These are phyloP conservation scores for Pseudogymnoascus sp. DNA, from an alignment of 2,329 filamentous ascomycete genomes.

Conservation along the genomic window DNA sequence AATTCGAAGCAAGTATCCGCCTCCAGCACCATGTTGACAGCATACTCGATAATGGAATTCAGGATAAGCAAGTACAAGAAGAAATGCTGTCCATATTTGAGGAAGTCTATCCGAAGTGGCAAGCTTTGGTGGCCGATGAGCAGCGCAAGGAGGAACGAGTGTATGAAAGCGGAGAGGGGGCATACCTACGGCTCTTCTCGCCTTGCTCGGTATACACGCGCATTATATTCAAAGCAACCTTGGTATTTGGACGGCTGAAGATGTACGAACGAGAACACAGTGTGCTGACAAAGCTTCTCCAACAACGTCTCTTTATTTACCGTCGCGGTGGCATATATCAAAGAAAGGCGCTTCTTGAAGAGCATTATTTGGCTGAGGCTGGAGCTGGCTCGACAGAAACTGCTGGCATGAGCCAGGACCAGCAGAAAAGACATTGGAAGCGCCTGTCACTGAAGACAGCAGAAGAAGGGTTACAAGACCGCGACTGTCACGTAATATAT, in stretches of 20 bases:
- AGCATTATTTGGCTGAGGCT: constrained; percentile 73
- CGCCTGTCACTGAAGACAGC: constrained; percentile 70
- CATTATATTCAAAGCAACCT: constrained; percentile 80
- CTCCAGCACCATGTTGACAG: constrained; percentile 75
- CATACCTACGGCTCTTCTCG: constrained; percentile 81
- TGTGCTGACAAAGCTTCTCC: constrained; percentile 66
- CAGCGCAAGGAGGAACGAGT: constrained; percentile 66
- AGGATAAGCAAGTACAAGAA: constrained; percentile 56
- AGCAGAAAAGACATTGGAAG: constrained; percentile 77
- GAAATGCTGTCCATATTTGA: constrained; percentile 66
- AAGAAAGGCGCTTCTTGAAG: constrained; percentile 85
- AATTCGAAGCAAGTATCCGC: constrained; percentile 81
- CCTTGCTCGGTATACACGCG: constrained; percentile 90
- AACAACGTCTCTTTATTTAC: constrained; percentile 76
- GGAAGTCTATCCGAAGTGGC: constrained; percentile 74
- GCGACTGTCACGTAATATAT: constrained; percentile 81
- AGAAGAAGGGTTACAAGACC: constrained; percentile 78
- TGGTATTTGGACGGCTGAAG: constrained; percentile 74
- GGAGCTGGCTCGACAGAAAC: constrained; percentile 25
- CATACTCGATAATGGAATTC: constrained; percentile 69
- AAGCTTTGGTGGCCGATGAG: constrained; percentile 62
- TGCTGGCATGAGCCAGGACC: constrained; percentile 32
- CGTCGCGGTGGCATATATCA: constrained; percentile 91
- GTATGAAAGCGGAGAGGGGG: constrained; percentile 77
- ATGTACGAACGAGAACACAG: constrained; percentile 69